Evolutionary conservation across 768 basidiomycete genomes (phyloP), one percentile per base, ranked within the genome.

Genomic region (Russula foetens): DNA sequence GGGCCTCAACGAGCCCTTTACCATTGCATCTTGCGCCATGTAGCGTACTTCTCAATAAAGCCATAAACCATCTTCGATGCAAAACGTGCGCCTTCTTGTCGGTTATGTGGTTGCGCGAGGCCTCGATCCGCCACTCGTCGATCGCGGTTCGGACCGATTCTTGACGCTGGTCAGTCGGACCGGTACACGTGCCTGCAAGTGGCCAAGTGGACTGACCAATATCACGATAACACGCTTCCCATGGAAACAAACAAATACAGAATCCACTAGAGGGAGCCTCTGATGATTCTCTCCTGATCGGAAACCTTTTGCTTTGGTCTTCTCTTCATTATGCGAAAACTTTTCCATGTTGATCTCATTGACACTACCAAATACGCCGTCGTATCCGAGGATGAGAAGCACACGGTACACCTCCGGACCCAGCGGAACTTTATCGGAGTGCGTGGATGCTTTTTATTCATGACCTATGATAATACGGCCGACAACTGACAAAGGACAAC

Each of bases 321-420:
- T 47, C 38, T 53, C 19, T 52, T 29, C 45, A 29, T 47, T 12
- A 35, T 2, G 11, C 35, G 9, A 35, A 35, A 7, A 6, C 35
- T 12, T 35, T 5, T 7, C 6, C 35, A 76, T 2, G 72, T 82
- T 23, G 79, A 77, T 9, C 78, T 79, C 4, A 74, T 82, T 51
- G 78, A 82, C 71, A 80, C 81, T 7, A 69, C 81, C 7, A 69
- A 74, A 38, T 80, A 79, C 28, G 63, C 79, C 5, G 67, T 66
- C 39, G 65, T 68, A 33, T 66, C 69, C 38, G 84, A 85, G 70
- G 74, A 75, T 53, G 81, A 86, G 70, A 81, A 81, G 57, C 67
- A 81, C 81, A 17, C 81, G 82, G n/a, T n/a, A n/a, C n/a, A n/a
- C n/a, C n/a, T n/a, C 62, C 85, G 84, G 84, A 80, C 84, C 57